These are phyloP conservation scores for Gossypium trilobum DNA, from an alignment of 441 rosid genomes.

Conservation along the genomic window DNA sequence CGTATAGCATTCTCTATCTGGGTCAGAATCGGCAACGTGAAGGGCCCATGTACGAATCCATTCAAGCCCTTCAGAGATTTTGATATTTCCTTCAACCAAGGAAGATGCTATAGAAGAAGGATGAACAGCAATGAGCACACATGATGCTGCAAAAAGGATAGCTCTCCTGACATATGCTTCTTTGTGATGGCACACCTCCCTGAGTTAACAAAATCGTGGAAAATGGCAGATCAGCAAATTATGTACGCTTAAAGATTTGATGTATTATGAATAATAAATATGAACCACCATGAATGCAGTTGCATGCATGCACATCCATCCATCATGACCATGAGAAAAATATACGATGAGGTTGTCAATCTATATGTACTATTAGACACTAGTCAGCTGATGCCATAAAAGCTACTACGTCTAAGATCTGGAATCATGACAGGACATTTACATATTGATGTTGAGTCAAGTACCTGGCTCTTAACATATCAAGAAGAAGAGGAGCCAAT, in stretches of 20 bases:
- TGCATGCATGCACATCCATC: neutral
- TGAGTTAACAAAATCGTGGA: slow-evolving; percentile 25
- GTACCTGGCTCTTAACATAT: slow-evolving; percentile 80
- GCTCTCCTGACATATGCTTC: slow-evolving; percentile 93
- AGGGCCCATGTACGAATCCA: slow-evolving; percentile 90
- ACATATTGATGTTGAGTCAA: neutral
- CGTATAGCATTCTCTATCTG: slow-evolving; percentile 72
- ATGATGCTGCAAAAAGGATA: slow-evolving; percentile 78
- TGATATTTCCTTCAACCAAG: slow-evolving; percentile 62
- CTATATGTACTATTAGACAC: neutral
- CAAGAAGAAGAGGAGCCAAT: slow-evolving; percentile 69
- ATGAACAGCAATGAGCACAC: slow-evolving; percentile 67
- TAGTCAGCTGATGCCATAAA: neutral
- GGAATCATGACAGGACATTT: neutral
- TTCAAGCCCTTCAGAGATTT: slow-evolving; percentile 70
- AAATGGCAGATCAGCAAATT: neutral
- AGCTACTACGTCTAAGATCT: slow-evolving; percentile 8
- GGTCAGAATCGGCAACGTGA: slow-evolving; percentile 62
- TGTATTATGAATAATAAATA: neutral
- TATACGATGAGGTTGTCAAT: neutral
- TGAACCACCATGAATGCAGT: neutral
- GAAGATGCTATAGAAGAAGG: slow-evolving; percentile 68
- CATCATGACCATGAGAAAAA: slow-evolving; percentile 1
- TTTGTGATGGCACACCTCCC: slow-evolving; percentile 74
- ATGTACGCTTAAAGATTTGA: neutral